Evolutionary conservation across 2,329 filamentous ascomycete species (phyloP), one percentile per base, ranked within the genome.

Genomic region (Claviceps quebecensis): DNA sequence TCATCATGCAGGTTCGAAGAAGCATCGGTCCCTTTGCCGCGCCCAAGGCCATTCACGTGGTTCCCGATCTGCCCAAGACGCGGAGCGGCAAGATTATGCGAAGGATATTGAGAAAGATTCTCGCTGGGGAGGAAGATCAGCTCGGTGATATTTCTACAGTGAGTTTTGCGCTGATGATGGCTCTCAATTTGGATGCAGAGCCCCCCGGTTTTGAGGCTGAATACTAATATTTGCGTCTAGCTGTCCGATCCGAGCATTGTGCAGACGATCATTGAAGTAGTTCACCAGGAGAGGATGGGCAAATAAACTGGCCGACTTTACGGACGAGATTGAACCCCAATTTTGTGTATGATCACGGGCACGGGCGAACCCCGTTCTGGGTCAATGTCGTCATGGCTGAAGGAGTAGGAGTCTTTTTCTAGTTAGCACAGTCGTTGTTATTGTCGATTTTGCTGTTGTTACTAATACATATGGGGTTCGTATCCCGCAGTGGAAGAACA

Each of bases 51-150:
- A 84, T 98, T 56, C 93, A 83, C 66, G 80, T 95, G 51, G 86
- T 98, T 45, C 85, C 89, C 3, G 93, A 98, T 66, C 78, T 98
- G 57, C 93, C 93, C 62, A 97, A 98, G 82, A 98, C 93, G 39
- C 80, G 93, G 60, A 95, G 87, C 60, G 93, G 93, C 58, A 98
- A 98, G 84, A 98, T 98, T 64, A 98, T 98, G 93, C 81, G 93
- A 56, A 83, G 93, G 57, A 95, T 98, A 64, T 71, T 98, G 73
- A 80, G 93, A 62, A 98, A 98, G 87, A 95, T 98, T 63, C 71
- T 98, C 59, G 90, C 90, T 16, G 91, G 91, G 38, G 93, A 98
- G 74, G 91, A 96, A 71, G 93, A 98, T 67, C 90, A 95, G 70
- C 76, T 98, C 50, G 93, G 93, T 60, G 93, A 98, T 64, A 94